These are phyloP conservation scores for Suhomyces atakaporum DNA, from an alignment of 1,139 yeast species.

Conservation along the genomic window DNA sequence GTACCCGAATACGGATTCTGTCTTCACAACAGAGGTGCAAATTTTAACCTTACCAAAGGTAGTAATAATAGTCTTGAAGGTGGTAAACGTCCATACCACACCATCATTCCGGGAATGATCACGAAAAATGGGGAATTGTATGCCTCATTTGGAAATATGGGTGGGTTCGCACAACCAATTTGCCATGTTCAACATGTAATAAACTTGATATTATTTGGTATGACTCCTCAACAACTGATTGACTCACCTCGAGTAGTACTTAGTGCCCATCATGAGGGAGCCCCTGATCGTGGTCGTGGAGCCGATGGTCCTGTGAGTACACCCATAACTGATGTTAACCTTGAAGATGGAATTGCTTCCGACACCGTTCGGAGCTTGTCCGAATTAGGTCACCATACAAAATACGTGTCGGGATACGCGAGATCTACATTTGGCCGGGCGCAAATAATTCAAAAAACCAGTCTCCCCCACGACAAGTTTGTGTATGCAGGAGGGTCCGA, in stretches of 20 bases:
- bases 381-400: constrained; percentile 60
- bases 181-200: constrained; percentile 80
- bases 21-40: constrained; percentile 76
- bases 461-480: constrained; percentile 36
- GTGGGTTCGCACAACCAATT: constrained; percentile 86
- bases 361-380: constrained; percentile 46
- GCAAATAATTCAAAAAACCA: constrained; percentile 60
- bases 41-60: constrained; percentile 63
- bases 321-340: constrained; percentile 55
- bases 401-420: constrained; percentile 44
- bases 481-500: constrained; percentile 76
- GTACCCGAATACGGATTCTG: constrained; percentile 71
- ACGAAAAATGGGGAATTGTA: constrained; percentile 51
- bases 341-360: constrained; percentile 64
- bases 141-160: constrained; percentile 84
- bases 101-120: constrained; percentile 82
- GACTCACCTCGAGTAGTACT: constrained; percentile 78
- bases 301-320: constrained; percentile 69
- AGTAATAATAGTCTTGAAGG: constrained; percentile 66
- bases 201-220: constrained; percentile 62
- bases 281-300: constrained; percentile 58
- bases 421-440: constrained; percentile 68
- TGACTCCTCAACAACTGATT: constrained; percentile 72
- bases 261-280: constrained; percentile 46
- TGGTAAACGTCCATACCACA: constrained; percentile 77